Percentiles rank a stretch among this genome's conserved stretches.
Conservation (phyloP, 1,284 basidiomycete species). For the Ustilago nuda region DNA sequence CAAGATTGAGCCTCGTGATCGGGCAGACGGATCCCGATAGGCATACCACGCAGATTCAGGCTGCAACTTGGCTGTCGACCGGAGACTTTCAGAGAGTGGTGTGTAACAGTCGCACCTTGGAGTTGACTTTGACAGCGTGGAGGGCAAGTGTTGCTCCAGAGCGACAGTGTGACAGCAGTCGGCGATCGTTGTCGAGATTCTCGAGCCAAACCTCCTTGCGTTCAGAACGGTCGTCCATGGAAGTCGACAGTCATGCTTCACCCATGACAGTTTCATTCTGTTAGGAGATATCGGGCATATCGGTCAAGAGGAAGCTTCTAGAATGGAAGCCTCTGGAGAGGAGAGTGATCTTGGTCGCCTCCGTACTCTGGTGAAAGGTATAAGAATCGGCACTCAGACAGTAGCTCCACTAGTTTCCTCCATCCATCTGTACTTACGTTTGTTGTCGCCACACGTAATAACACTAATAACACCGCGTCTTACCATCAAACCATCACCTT, state of each 20-base stretch:
- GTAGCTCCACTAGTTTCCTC: no score
- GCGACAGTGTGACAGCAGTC: neutral
- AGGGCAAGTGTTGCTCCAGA: no score
- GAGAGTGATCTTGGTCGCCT: no score
- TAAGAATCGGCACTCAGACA: no score
- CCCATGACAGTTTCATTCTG: neutral
- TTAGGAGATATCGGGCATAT: no score
- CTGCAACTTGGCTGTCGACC: neutral
- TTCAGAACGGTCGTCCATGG: conserved; percentile 12
- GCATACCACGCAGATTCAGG: neutral
- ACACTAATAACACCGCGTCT: no score
- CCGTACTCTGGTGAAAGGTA: no score
- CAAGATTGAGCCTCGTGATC: neutral
- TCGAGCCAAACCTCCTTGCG: conserved; percentile 21
- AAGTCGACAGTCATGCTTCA: neutral
- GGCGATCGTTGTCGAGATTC: neutral
- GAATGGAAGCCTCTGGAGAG: no score
- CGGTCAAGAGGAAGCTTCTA: no score
- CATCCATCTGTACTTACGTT: no score
- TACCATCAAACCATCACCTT: neutral
- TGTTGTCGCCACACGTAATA: no score
- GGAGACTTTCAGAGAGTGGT: neutral
- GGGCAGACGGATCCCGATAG: neutral
- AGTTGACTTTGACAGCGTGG: no score
- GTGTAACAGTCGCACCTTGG: neutral